These are phyloP conservation scores for Thraustotheca clavata DNA, from an alignment of 352 stramenopile species.

Conservation along the genomic window DNA sequence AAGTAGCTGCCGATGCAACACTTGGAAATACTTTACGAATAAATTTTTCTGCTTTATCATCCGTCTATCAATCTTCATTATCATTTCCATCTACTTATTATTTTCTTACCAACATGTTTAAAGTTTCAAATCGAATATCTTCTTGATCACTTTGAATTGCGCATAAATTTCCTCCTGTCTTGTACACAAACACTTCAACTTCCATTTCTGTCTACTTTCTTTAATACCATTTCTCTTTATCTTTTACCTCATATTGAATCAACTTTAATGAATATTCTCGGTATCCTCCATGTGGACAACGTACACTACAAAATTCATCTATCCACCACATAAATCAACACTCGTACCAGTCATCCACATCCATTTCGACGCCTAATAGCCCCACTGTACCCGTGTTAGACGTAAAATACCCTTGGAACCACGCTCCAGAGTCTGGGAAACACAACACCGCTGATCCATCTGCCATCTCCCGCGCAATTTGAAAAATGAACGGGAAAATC, in stretches of 20 bases:
- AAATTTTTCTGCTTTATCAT: neutral
- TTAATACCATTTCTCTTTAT: neutral
- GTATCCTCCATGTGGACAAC: constrained; percentile 16
- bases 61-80: neutral
- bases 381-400: neutral
- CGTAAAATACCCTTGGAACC: constrained; percentile 19
- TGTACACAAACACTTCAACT: neutral
- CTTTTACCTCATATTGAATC: constrained; percentile 14
- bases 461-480: neutral
- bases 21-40: constrained; percentile 10
- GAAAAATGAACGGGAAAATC: neutral
- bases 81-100: too few relatives aligned
- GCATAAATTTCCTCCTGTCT: constrained; percentile 12
- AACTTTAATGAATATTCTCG: constrained; percentile 14
- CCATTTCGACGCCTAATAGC: constrained; percentile 15
- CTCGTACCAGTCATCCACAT: constrained; percentile 18
- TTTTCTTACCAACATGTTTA: constrained; percentile 5
- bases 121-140: constrained; percentile 7
- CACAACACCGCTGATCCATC: constrained; percentile 7
- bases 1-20: neutral
- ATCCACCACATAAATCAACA: neutral
- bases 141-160: too few relatives aligned
- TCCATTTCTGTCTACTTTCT: constrained; percentile 1
- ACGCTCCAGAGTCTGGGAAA: constrained; percentile 8
- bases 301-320: constrained; percentile 1